A percentile compares a stretch with the other conserved stretches of the same genome.
These are phyloP conservation scores for Fomitopsis pulvina DNA, from an alignment of 768 basidiomycete species.

Conservation along the genomic window DNA sequence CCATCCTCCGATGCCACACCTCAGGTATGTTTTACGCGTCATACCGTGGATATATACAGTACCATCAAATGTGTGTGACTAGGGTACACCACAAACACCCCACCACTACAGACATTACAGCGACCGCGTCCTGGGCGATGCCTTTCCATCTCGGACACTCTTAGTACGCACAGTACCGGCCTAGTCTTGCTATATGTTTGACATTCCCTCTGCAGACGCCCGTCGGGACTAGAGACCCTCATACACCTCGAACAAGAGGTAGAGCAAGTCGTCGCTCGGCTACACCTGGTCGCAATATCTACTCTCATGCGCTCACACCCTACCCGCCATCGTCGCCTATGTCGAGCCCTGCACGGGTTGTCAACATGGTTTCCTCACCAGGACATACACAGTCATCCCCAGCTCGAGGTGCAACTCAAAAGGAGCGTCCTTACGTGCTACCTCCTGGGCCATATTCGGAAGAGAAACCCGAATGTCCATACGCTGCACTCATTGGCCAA, in stretches of 20 bases:
- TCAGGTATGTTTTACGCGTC: constrained; percentile 42
- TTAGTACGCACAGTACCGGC: constrained; percentile 7
- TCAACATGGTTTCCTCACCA: constrained; percentile 81
- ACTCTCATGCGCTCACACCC: constrained; percentile 57
- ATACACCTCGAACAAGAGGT: background rate
- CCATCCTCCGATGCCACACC: constrained; percentile 8
- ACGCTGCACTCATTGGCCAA: constrained; percentile 94
- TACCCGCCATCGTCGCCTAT: constrained; percentile 54
- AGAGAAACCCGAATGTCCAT: constrained; percentile 80
- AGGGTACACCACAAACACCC: constrained; percentile 19
- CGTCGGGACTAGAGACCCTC: background rate
- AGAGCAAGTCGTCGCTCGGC: constrained; percentile 9
- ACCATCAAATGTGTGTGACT: background rate
- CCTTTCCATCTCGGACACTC: constrained; percentile 12
- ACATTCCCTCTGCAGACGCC: background rate
- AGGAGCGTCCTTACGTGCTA: constrained; percentile 63
- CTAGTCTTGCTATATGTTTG: background rate
- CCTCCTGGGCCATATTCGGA: constrained; percentile 81
- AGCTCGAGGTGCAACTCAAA: constrained; percentile 52
- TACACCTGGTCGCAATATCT: constrained; percentile 18
- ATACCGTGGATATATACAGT: background rate
- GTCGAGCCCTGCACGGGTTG: constrained; percentile 53
- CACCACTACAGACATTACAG: constrained; percentile 24
- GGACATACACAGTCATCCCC: constrained; percentile 67
- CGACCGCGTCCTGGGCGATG: constrained; percentile 22